Conservation (phyloP, 140 eudicot species). For the Ambrosia hybrid region DNA sequence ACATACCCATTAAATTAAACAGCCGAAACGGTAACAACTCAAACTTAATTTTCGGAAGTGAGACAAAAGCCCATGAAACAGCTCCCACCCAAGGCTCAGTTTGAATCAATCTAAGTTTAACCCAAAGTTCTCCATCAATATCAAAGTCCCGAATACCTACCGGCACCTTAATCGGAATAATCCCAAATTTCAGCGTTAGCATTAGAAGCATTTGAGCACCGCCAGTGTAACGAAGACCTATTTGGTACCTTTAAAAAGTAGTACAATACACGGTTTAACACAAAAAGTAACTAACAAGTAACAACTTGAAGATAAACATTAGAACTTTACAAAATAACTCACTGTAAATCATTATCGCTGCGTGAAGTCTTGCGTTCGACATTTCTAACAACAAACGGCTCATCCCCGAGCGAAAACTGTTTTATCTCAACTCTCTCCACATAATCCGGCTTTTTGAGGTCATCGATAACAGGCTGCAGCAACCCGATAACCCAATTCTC, state of each 20-base stretch:
- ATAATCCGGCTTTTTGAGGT: conserved; percentile 49
- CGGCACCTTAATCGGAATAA: conserved; percentile 41
- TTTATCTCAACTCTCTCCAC: conserved; percentile 51
- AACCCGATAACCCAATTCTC: conserved; percentile 70
- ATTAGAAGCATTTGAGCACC: conserved; percentile 86
- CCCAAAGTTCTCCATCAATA: conserved; percentile 98
- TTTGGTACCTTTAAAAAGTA: conserved; percentile 68
- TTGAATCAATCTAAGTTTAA: conserved; percentile 42
- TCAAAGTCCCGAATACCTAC: conserved; percentile 63
- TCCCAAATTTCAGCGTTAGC: conserved; percentile 39
- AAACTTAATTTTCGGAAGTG: conserved; percentile 42
- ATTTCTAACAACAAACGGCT: conserved; percentile 79
- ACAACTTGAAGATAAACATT: not conserved
- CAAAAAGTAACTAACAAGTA: not conserved
- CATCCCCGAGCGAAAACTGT: conserved; percentile 56
- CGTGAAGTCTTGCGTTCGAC: conserved; percentile 90
- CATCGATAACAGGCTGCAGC: conserved; percentile 53
- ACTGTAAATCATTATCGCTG: conserved; percentile 78
- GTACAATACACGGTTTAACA: conserved; percentile 24
- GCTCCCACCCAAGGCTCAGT: conserved; percentile 45
- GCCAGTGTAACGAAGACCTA: conserved; percentile 89
- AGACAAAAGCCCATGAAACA: conserved; percentile 49
- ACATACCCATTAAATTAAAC: conserved; percentile 79
- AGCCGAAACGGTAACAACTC: conserved; percentile 48
- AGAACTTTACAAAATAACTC: conserved; percentile 32